Conservation (phyloP, 116 monocot species). For the Papilionanthe hybrid region DNA sequence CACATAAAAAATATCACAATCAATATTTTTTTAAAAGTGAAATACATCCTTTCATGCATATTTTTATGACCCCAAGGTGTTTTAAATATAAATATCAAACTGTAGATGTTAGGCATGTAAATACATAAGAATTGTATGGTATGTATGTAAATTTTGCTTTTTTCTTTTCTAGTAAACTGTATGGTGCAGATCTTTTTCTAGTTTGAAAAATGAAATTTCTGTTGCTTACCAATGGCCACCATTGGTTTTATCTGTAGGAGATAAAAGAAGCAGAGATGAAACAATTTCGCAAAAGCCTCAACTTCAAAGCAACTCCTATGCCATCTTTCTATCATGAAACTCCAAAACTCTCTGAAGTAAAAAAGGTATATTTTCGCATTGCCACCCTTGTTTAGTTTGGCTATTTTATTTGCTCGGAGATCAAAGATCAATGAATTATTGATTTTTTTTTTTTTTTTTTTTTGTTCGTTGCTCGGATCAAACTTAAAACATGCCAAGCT, state of each 20-base stretch:
- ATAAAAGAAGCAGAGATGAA: conserved; percentile 51
- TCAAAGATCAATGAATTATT: background rate
- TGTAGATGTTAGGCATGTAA: no score
- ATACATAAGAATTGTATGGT: no score
- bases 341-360: conserved; percentile 19
- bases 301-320: conserved; percentile 72
- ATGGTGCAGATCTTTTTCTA: background rate
- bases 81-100: no score
- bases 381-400: no score
- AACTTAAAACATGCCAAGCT: no score
- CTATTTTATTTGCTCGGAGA: no score
- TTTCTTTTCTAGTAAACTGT: background rate
- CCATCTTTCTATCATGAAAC: conserved; percentile 60
- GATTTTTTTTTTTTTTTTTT: background rate
- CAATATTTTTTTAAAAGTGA: no score
- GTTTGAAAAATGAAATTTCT: background rate
- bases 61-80: no score
- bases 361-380: conserved; percentile 23
- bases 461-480: no score
- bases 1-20: no score
- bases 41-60: no score
- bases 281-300: conserved; percentile 52
- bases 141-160: no score
- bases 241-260: conserved; percentile 31
- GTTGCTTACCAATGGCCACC: background rate